Percentiles rank a stretch among this genome's conserved stretches.
Conservation (phyloP, 2,329 filamentous ascomycete genomes). For the Coniochaeta ligniaria region DNA sequence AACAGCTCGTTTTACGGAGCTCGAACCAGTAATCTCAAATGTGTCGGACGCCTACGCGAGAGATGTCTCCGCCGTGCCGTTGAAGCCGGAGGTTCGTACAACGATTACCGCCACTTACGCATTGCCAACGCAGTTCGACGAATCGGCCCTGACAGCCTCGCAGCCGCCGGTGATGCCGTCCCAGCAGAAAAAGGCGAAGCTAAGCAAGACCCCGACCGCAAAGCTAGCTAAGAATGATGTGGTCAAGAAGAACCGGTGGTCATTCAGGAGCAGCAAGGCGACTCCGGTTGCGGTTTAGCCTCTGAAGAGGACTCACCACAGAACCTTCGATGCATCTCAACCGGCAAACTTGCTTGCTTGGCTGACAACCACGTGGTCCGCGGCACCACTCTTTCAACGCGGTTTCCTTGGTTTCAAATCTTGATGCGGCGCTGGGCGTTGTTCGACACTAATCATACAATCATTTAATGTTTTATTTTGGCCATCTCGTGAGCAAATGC, state of each 20-base stretch:
- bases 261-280: conserved; percentile 12
- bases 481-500: not conserved
- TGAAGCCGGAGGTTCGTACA: conserved; percentile 8
- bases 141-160: conserved; percentile 8
- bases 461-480: not conserved
- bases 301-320: not conserved
- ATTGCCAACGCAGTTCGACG: conserved; percentile 14
- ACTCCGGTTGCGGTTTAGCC: not conserved
- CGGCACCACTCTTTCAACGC: not conserved
- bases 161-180: conserved; percentile 7
- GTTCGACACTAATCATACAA: not conserved
- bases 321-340: not conserved
- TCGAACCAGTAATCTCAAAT: conserved; percentile 22
- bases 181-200: conserved; percentile 14
- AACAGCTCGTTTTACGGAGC: conserved; percentile 20
- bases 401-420: not conserved
- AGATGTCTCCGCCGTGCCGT: not conserved
- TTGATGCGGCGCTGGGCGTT: conserved; percentile 1
- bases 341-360: not conserved
- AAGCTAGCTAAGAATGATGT: conserved; percentile 9
- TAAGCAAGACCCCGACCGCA: conserved; percentile 12
- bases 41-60: conserved; percentile 7
- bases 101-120: conserved; percentile 5
- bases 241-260: conserved; percentile 20
- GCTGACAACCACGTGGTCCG: not conserved